Base-by-base conservation (phyloP, 495 filamentous ascomycete genomes). In the Tuber brumale region DNA sequence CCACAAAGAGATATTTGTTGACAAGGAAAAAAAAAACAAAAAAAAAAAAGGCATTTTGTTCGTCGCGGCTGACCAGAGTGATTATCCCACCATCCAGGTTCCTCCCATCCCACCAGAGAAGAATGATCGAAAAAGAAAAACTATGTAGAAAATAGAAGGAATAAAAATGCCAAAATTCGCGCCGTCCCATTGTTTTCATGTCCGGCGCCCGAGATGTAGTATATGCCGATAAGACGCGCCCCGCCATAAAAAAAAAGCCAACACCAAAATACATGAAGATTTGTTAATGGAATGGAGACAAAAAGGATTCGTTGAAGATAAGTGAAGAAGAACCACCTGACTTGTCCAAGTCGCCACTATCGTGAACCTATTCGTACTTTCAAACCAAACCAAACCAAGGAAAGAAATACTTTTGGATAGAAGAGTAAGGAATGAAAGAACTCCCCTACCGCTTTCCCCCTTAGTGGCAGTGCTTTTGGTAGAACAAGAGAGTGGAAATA, bases 221-320 rank as follows among this genome's bases (percentile, higher is more conserved):
- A 77, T 76, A 81, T 77, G 75, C 75, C 35, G 75, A 75, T 44
- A 77, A 77, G 70, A 79, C 76, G 78, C 78, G 76, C 78, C 76
- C 61, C 72, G 45, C 75, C 72, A 71, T 72, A 75, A 77, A 79
- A 74, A 48, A 76, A 75, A 69, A 61, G 72, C 61, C 48, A 73
- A 74, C 78, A 70, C 39, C 41, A 74, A 70, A 41, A 41, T 42
- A 74, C 78, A 81, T 76, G 74, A 80, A 81, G 39, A 61, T 78
- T 77, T 76, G 72, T 75, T 66, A 66, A n/a, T 23, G 19, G 66
- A 42, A 74, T 44, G 21, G 41, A 81, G 75, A 57, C 31, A 81
- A 75, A 51, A 74, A 72, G 77, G 77, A 81, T 71, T 73, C 48
- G 48, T 74, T 72, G 74, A 46, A 80, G 69, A 70, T 23, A 79